phyloP scores from a whole-genome alignment of 176 grass and related monocot species.

The Zoysia japonica region DNA sequence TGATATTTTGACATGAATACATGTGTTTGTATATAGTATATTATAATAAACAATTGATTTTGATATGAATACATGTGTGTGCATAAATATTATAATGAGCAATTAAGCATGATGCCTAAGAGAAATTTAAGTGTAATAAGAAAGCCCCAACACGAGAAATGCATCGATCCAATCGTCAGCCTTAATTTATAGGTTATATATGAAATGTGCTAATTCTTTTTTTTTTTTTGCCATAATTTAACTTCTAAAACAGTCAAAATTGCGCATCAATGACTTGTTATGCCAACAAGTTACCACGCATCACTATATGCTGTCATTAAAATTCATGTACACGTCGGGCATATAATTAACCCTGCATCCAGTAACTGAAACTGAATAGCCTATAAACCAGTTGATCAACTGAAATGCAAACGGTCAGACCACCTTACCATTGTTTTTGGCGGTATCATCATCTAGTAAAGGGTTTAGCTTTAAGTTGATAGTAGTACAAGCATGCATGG shows the following conservation, averaged over 20 bases:
- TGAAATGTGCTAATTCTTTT: not conserved
- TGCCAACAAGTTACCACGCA: not conserved
- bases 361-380: not conserved
- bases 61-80: no score
- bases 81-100: no score
- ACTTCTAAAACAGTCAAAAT: not conserved
- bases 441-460: not conserved
- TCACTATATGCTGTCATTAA: not conserved
- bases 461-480: not conserved
- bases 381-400: not conserved
- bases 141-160: no score
- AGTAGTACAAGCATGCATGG: slow-evolving; percentile 23
- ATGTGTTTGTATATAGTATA: no score
- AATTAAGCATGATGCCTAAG: no score
- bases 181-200: no score
- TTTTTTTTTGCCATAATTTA: not conserved
- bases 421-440: not conserved
- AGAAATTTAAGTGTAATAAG: no score
- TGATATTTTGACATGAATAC: no score
- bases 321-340: not conserved
- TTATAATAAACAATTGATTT: no score
- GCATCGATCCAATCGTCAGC: no score
- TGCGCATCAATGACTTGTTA: not conserved
- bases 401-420: not conserved
- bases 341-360: not conserved